Percentiles rank a stretch among this genome's conserved stretches.
phyloP scores from a whole-genome alignment of 192 early-diverging fungal species.

The Podochytrium sp. region DNA sequence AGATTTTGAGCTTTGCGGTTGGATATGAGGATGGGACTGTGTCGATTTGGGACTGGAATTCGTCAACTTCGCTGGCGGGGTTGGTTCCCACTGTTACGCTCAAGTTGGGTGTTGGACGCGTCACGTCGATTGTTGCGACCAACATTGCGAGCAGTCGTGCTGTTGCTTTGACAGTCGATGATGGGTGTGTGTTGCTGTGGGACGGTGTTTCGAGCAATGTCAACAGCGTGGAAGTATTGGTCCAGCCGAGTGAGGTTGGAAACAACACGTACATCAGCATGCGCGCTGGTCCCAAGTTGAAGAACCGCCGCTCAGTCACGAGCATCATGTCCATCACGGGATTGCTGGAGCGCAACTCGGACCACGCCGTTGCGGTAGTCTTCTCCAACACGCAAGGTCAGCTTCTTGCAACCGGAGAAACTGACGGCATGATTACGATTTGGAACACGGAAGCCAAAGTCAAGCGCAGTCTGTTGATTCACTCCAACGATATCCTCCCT shows the following conservation, averaged over 20 bases:
- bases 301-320: constrained; percentile 3
- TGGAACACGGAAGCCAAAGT: constrained; percentile 40
- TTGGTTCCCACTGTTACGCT: constrained; percentile 24
- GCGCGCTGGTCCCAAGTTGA: constrained; percentile 1
- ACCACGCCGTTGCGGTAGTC: constrained; percentile 25
- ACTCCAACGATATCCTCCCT: constrained; percentile 25
- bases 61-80: not conserved
- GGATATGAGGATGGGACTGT: constrained; percentile 35
- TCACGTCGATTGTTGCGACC: constrained; percentile 27
- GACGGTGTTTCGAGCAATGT: constrained; percentile 15
- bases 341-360: constrained; percentile 22
- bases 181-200: constrained; percentile 26
- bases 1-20: constrained; percentile 33
- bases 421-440: constrained; percentile 30
- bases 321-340: constrained; percentile 28
- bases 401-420: constrained; percentile 29
- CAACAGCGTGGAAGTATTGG: constrained; percentile 2
- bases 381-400: constrained; percentile 37
- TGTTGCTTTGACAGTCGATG: constrained; percentile 33
- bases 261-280: constrained; percentile 20
- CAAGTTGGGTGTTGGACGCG: constrained; percentile 15
- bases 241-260: constrained; percentile 17
- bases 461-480: constrained; percentile 30
- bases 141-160: constrained; percentile 23
- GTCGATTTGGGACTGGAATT: constrained; percentile 32